Evolutionary conservation across 106 monocot genomes (phyloP), one percentile per base, ranked within the genome.

Genomic region (Amphibolis antarctica): DNA sequence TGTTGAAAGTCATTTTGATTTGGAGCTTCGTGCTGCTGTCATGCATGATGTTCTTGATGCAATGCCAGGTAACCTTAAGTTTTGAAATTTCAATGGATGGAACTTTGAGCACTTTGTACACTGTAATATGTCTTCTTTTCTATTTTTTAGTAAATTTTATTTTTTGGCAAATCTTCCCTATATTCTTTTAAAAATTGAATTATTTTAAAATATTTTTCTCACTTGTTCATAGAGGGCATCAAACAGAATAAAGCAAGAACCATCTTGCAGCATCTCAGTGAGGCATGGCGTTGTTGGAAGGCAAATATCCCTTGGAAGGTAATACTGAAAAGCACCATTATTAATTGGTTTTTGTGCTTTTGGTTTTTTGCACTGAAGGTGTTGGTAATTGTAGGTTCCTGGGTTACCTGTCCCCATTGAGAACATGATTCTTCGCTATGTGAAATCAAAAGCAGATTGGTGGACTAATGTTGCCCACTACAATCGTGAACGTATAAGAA

Each of bases 381-480:
- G 3, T 30, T 12, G 31, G 15, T 18, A 4, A 31, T 74, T 83
- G 14, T 83, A 93, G 93, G 98, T 99, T 28, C 98, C 98, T 62
- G 98, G 98, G 10, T 69, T 99, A 6, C 98, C 98, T n/a, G 98
- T 99, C 9, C 91, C 98, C 4, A 92, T 99, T 60, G 98, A 99
- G 53, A 99, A 92, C 61, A 99, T 99, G 91, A 99, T 99, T 67
- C 98, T 99, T 68, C 87, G 98, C 19, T 99, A 99, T 75, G 98
- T 99, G 55, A 99, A 99, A 67, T 99, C 98, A 22, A 99, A 99
- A 66, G 91, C 98, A 51, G 98, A 99, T 85, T 99, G 98, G 98
- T 99, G 98, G 98, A 99, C 98, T n/a, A 99, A 99, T 83, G 91
- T 99, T 79, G 98, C 98, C 62, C 98, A 99, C 67, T 99, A 91